phyloP scores from a whole-genome alignment of 257 asterid genomes.

The Thymus mandschuricus region DNA sequence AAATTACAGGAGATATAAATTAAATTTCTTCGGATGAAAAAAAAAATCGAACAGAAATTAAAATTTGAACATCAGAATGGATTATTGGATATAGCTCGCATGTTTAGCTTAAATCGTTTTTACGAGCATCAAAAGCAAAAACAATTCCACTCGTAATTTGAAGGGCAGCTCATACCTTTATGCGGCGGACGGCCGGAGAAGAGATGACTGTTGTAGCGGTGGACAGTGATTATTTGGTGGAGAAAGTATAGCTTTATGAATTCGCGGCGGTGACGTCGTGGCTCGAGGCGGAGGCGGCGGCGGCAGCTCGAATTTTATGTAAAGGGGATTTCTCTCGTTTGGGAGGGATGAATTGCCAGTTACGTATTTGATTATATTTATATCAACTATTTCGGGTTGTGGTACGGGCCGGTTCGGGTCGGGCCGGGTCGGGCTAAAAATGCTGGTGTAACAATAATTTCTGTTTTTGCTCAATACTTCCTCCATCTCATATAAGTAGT shows the following conservation, averaged over 20 bases:
- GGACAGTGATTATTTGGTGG: not conserved
- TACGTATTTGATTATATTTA: too few species aligned
- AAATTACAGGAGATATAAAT: not conserved
- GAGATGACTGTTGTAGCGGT: not conserved
- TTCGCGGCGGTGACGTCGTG: not conserved
- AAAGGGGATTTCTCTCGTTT: not conserved
- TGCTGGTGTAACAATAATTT: not conserved
- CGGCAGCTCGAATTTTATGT: not conserved
- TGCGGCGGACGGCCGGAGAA: not conserved
- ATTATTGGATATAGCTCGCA: not conserved
- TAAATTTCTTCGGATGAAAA: too few species aligned
- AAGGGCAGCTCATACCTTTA: not conserved
- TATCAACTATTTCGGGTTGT: not conserved
- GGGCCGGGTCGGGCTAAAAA: not conserved
- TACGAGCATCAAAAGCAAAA: not conserved
- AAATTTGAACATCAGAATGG: not conserved
- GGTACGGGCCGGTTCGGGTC: not conserved
- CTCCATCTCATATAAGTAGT: too few species aligned
- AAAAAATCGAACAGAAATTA: not conserved
- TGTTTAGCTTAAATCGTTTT: not conserved
- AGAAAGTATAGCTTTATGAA: not conserved
- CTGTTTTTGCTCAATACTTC: too few species aligned
- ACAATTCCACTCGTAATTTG: not conserved
- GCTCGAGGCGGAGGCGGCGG: constrained; percentile 3
- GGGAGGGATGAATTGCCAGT: not conserved